Conservation (phyloP, 108 stramenopile species). For the Cyclostephanos tholiformis region DNA sequence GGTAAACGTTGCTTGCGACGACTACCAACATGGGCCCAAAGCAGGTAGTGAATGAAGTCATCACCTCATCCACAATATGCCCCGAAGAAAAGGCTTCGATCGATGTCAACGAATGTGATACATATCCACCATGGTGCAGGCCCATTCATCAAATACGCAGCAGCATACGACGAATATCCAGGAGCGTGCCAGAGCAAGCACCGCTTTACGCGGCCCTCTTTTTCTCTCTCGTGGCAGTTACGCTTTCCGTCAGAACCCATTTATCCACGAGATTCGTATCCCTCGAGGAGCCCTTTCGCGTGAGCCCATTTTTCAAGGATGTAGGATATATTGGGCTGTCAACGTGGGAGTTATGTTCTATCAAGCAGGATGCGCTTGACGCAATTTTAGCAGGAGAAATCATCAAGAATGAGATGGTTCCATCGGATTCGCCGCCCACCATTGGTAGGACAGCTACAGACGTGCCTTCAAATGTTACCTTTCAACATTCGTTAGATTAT, state of each 20-base stretch:
- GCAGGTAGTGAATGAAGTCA: not conserved
- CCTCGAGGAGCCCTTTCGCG: slow-evolving; percentile 20
- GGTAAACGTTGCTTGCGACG: not conserved
- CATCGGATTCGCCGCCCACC: not conserved
- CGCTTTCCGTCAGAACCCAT: slow-evolving; percentile 31
- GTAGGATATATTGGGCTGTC: slow-evolving; percentile 28
- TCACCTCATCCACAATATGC: not conserved
- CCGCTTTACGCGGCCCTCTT: slow-evolving; percentile 36
- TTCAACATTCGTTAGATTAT: not conserved
- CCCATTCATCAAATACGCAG: not conserved
- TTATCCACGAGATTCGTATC: slow-evolving; percentile 29
- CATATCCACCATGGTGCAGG: not conserved
- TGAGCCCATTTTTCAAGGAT: slow-evolving; percentile 28
- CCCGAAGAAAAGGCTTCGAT: not conserved
- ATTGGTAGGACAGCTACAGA: slow-evolving; percentile 4
- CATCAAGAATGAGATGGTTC: not conserved
- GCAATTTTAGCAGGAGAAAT: slow-evolving; percentile 7
- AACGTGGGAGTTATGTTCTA: slow-evolving; percentile 31
- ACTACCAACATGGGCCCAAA: not conserved
- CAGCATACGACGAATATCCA: not conserved
- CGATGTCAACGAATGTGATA: not conserved
- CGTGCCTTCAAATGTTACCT: slow-evolving; percentile 3
- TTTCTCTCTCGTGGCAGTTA: slow-evolving; percentile 29
- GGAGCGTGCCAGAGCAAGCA: not conserved
- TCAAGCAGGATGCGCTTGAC: slow-evolving; percentile 28